Conservation (phyloP, 2,329 filamentous ascomycete species). For the Fusarium chlamydosporum region DNA sequence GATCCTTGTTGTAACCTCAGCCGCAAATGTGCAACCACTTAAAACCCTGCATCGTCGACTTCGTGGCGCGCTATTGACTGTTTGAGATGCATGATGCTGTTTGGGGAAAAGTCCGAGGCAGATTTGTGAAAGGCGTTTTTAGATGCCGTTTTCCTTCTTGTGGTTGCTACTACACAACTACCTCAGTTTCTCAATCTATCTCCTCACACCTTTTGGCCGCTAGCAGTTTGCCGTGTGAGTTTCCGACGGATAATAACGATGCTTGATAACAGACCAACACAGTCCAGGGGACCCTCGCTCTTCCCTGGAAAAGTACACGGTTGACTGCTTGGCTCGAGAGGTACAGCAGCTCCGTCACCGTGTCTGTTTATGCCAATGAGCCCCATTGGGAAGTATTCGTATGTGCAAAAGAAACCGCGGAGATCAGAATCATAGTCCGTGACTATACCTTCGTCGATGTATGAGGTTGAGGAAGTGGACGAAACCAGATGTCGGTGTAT, state of each 20-base stretch:
- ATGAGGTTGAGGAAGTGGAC: background rate
- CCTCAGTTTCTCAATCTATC: background rate
- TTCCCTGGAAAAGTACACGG: constrained; percentile 16
- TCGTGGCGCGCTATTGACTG: constrained; percentile 38
- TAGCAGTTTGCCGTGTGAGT: constrained; percentile 16
- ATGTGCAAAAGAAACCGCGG: constrained; percentile 28
- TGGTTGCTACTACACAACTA: background rate
- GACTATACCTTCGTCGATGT: constrained; percentile 23
- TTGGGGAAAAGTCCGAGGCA: constrained; percentile 23
- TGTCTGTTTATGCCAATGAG: constrained; percentile 19
- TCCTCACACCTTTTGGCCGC: no score
- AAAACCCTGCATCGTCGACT: background rate
- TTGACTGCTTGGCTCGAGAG: background rate
- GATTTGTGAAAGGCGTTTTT: constrained; percentile 20
- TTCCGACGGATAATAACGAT: constrained; percentile 22
- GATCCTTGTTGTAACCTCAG: constrained; percentile 26
- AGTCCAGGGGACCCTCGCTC: constrained; percentile 15
- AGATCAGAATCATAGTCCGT: constrained; percentile 19
- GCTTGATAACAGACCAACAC: constrained; percentile 30
- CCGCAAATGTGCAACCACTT: constrained; percentile 38
- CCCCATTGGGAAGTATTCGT: constrained; percentile 34
- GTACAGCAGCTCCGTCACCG: background rate
- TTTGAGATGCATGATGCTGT: constrained; percentile 11
- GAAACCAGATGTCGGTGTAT: no score
- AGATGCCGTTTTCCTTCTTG: background rate